phyloP scores from a whole-genome alignment of 2,329 filamentous ascomycete species.

The Dactylella cylindrospora region DNA sequence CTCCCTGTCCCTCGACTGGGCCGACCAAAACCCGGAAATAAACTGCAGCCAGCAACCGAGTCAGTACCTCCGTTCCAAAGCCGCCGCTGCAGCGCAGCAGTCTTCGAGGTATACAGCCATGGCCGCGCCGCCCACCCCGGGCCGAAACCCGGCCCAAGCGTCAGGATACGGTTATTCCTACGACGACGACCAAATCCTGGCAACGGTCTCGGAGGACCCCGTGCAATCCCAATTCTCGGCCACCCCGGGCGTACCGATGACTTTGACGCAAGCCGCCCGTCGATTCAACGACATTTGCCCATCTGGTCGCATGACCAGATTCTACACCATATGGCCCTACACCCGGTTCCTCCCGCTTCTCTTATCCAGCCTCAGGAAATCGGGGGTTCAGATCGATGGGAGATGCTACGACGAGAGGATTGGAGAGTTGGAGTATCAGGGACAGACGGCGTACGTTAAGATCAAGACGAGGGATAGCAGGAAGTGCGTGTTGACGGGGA shows the following conservation, averaged over 20 bases:
- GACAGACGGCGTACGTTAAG: constrained; percentile 57
- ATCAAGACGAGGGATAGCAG: constrained; percentile 74
- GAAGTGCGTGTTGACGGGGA: constrained; percentile 71
- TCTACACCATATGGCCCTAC: constrained; percentile 80
- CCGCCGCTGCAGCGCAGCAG: constrained; percentile 22
- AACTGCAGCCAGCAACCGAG: constrained; percentile 65
- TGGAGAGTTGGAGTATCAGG: constrained; percentile 19
- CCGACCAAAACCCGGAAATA: constrained; percentile 31
- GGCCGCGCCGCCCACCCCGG: constrained; percentile 65
- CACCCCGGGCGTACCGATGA: constrained; percentile 74
- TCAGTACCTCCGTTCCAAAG: constrained; percentile 69
- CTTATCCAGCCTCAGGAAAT: constrained; percentile 75
- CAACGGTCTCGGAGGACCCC: constrained; percentile 34
- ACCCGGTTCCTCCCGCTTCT: constrained; percentile 76
- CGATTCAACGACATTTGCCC: constrained; percentile 90
- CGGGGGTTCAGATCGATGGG: constrained; percentile 66
- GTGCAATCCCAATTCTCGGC: constrained; percentile 77
- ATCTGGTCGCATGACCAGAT: constrained; percentile 80
- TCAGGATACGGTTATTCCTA: constrained; percentile 44
- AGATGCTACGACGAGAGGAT: constrained; percentile 42
- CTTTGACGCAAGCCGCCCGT: constrained; percentile 83
- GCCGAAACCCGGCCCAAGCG: constrained; percentile 49
- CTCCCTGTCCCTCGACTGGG: constrained; percentile 35
- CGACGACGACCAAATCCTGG: constrained; percentile 28
- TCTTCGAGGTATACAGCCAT: no score